phyloP scores from a whole-genome alignment of 805 yeast genomes.

The Torulaspora gathmanii region DNA sequence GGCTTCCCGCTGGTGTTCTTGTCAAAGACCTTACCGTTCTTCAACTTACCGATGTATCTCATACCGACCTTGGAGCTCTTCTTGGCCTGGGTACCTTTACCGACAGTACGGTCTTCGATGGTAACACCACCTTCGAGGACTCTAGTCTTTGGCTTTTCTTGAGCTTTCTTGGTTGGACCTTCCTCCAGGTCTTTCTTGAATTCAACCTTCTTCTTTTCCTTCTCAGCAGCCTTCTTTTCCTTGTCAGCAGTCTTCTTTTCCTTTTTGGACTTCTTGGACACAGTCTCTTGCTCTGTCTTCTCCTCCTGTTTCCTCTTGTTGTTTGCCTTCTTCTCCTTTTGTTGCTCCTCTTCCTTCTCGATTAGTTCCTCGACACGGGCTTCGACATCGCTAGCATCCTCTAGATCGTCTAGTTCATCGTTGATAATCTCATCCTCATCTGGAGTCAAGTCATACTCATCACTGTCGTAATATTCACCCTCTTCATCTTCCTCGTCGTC shows the following conservation, averaged over 20 bases:
- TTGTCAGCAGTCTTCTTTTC: conserved; percentile 24
- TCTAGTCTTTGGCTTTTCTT: conserved; percentile 51
- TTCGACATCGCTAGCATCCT: conserved; percentile 65
- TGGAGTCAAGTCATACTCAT: conserved; percentile 41
- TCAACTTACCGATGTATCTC: conserved; percentile 95
- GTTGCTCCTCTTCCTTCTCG: conserved; percentile 51
- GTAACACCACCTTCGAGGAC: conserved; percentile 89
- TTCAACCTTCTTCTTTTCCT: conserved; percentile 62
- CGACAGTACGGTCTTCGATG: conserved; percentile 86
- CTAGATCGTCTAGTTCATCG: conserved; percentile 55
- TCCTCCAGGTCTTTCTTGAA: conserved; percentile 89
- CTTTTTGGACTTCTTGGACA: conserved; percentile 29
- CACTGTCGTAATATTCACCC: conserved; percentile 57
- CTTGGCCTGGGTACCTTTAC: conserved; percentile 86
- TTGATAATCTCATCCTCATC: conserved; percentile 47
- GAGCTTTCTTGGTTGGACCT: conserved; percentile 67
- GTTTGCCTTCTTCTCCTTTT: conserved; percentile 33
- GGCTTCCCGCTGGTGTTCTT: conserved; percentile 98
- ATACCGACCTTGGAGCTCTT: conserved; percentile 88
- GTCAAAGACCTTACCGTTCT: conserved; percentile 94
- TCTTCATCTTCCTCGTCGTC: conserved; percentile 54
- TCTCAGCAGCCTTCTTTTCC: conserved; percentile 25
- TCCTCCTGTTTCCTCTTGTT: conserved; percentile 35
- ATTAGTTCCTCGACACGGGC: conserved; percentile 69
- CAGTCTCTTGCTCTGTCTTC: conserved; percentile 29